Evolutionary conservation across 371 early-diverging fungal genomes (phyloP).

Genomic region (Mucor velutinosus): DNA sequence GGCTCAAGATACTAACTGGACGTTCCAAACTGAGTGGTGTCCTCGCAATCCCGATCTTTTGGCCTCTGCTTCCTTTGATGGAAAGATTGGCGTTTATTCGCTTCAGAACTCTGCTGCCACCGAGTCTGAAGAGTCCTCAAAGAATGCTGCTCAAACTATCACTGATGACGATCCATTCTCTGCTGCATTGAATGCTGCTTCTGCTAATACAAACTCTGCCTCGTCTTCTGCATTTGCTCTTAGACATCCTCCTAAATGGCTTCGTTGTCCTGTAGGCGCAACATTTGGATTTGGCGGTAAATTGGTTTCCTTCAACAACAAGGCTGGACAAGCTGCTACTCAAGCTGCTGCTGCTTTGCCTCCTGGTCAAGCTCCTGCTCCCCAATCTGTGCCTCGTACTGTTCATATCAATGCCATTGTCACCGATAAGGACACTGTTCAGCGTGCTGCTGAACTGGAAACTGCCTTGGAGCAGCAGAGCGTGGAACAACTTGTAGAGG

Average conservation of each 20-base stretch:
- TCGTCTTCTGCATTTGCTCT: not conserved
- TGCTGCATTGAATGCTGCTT: slow-evolving; percentile 27
- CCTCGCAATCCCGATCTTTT: slow-evolving; percentile 83
- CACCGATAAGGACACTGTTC: slow-evolving; percentile 66
- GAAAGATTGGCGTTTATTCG: slow-evolving; percentile 79
- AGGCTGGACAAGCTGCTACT: slow-evolving; percentile 45
- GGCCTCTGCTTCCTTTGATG: slow-evolving; percentile 88
- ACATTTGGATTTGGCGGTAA: slow-evolving; percentile 91
- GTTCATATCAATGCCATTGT: slow-evolving; percentile 56
- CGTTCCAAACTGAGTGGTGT: slow-evolving; percentile 93
- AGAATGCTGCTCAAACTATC: slow-evolving; percentile 11
- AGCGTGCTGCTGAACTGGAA: slow-evolving; percentile 68
- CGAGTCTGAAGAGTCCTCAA: slow-evolving; percentile 20
- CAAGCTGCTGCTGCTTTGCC: slow-evolving; percentile 47
- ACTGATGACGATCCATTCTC: slow-evolving; percentile 13
- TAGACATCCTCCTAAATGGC: slow-evolving; percentile 87
- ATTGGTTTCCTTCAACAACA: slow-evolving; percentile 71
- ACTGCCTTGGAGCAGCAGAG: slow-evolving; percentile 55
- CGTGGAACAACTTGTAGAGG: slow-evolving; percentile 61
- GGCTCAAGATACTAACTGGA: slow-evolving; percentile 80
- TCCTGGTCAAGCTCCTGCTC: slow-evolving; percentile 51
- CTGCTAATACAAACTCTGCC: not conserved
- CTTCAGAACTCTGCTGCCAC: slow-evolving; percentile 66
- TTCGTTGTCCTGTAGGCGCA: slow-evolving; percentile 87
- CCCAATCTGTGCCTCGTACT: slow-evolving; percentile 41